phyloP scores from a whole-genome alignment of 768 basidiomycete species.

The Atractiella rhizophila region DNA sequence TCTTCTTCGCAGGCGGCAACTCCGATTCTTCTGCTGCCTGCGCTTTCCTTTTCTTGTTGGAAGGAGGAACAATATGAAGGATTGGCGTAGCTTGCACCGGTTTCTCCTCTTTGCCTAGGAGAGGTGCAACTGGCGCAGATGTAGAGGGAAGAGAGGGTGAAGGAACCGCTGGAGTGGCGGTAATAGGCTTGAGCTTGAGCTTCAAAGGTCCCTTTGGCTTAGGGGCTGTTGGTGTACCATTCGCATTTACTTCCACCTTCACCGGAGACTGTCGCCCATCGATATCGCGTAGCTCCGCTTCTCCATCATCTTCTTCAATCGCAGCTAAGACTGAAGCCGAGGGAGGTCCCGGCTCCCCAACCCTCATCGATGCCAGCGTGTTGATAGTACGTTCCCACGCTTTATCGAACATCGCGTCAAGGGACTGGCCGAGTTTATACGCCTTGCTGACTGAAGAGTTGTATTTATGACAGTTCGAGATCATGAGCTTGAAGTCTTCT shows the following conservation, averaged over 20 bases:
- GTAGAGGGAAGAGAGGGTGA: background rate
- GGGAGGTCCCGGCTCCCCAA: constrained; percentile 24
- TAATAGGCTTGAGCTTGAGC: background rate
- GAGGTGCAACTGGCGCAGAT: background rate
- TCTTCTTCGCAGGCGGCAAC: no score
- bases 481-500: constrained; percentile 65
- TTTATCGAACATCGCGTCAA: constrained; percentile 66
- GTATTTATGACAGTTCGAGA: constrained; percentile 62
- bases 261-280: no score
- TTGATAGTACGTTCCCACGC: constrained; percentile 69
- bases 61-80: no score
- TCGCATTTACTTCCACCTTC: no score
- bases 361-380: constrained; percentile 38
- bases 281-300: no score
- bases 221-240: no score
- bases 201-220: background rate
- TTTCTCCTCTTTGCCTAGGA: background rate
- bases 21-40: constrained; percentile 7
- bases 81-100: no score
- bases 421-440: constrained; percentile 43
- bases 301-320: no score
- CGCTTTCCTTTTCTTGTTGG: constrained; percentile 17
- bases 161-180: background rate
- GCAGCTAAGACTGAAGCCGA: no score
- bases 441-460: constrained; percentile 47